Percentiles rank a stretch among this genome's conserved stretches.
Conservation (phyloP, 345 rosid species). For the Camelina laxa region DNA sequence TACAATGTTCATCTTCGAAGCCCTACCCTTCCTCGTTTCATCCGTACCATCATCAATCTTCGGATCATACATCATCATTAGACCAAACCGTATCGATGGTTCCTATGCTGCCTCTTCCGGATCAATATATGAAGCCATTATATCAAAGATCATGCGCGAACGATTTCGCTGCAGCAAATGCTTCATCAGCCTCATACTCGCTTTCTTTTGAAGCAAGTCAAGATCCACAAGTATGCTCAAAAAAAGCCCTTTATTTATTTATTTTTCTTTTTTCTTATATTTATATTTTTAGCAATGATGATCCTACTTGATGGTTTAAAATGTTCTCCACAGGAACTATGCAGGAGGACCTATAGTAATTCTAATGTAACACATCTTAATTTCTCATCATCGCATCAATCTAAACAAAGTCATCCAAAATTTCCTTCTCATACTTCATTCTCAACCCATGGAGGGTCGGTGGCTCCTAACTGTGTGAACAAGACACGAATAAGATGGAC, state of each 20-base stretch:
- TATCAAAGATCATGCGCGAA: conserved; percentile 26
- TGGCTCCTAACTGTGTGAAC: conserved; percentile 37
- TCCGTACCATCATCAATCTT: conserved; percentile 32
- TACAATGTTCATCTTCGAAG: conserved; percentile 46
- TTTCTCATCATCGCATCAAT: conserved; percentile 39
- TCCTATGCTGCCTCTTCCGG: conserved; percentile 29
- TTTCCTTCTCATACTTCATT: conserved; percentile 26
- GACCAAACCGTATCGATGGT: conserved; percentile 31
- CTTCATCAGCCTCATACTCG: conserved; percentile 39
- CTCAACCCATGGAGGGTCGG: conserved; percentile 28
- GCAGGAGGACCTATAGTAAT: conserved; percentile 25
- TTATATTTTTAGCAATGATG: background rate
- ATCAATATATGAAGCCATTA: conserved; percentile 32
- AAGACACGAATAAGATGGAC: conserved; percentile 89
- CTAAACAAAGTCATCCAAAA: conserved; percentile 31
- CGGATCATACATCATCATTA: conserved; percentile 17
- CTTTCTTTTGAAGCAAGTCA: conserved; percentile 53
- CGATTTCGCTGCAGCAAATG: conserved; percentile 18
- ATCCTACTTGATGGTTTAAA: conserved; percentile 3
- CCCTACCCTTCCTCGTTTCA: conserved; percentile 37
- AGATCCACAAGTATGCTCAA: conserved; percentile 53
- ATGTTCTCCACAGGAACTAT: conserved; percentile 42
- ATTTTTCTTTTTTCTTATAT: too few species aligned
- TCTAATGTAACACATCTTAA: conserved; percentile 45
- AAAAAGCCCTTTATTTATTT: background rate